phyloP scores from a whole-genome alignment of 2,329 filamentous ascomycete genomes.

The Myriosclerotinia scirpicola region DNA sequence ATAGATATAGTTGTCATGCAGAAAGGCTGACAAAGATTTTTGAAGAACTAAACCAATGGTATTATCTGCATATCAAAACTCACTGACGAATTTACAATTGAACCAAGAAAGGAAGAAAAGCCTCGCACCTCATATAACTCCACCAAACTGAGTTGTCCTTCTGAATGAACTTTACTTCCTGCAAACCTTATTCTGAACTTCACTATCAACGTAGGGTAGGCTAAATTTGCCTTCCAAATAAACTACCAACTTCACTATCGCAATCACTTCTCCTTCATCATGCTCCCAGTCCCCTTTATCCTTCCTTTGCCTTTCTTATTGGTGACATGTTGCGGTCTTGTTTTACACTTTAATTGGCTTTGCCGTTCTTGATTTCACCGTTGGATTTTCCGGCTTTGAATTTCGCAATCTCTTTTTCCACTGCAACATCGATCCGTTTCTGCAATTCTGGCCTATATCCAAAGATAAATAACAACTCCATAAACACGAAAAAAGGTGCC shows the following conservation, averaged over 20 bases:
- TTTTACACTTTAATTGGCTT: constrained; percentile 45
- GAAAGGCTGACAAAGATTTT: background rate
- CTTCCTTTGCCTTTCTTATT: background rate
- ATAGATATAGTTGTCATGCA: background rate
- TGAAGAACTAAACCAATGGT: constrained; percentile 13
- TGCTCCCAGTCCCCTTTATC: background rate
- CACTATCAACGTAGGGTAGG: background rate
- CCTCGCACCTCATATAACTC: constrained; percentile 23
- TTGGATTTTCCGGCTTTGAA: constrained; percentile 58
- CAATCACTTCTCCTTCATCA: background rate
- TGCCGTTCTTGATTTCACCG: constrained; percentile 49
- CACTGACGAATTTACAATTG: constrained; percentile 19
- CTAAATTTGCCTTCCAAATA: background rate
- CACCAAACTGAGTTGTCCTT: background rate
- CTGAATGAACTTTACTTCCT: constrained; percentile 1
- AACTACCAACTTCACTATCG: background rate
- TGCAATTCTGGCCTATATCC: constrained; percentile 90
- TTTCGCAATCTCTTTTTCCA: constrained; percentile 74
- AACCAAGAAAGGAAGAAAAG: constrained; percentile 19
- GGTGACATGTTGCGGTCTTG: background rate
- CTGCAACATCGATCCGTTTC: constrained; percentile 72
- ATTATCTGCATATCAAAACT: constrained; percentile 18
- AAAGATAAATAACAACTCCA: constrained; percentile 85
- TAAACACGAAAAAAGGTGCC: constrained; percentile 95
- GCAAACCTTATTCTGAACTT: background rate